phyloP scores from a whole-genome alignment of 2,329 filamentous ascomycete genomes.

The Aspergillus pseudoterreus region DNA sequence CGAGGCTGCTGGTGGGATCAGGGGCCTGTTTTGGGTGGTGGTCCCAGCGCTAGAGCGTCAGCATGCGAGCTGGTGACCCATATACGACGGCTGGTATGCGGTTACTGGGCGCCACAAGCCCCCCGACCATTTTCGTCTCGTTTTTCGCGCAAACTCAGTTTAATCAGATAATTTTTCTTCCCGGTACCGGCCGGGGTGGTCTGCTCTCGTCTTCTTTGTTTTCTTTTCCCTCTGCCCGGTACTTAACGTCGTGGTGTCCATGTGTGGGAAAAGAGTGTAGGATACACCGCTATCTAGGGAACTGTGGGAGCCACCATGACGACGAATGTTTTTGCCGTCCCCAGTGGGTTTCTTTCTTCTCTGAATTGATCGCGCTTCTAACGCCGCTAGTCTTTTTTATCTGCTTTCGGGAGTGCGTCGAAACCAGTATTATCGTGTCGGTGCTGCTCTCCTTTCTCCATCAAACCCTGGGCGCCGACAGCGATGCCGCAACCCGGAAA shows the following conservation, averaged over 20 bases:
- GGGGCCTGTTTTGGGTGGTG: background rate
- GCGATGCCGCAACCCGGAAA: slow-evolving; percentile 63
- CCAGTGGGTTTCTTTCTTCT: slow-evolving; percentile 4
- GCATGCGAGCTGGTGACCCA: background rate
- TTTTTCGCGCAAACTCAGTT: background rate
- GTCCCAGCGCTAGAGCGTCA: background rate
- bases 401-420: slow-evolving; percentile 79
- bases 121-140: background rate
- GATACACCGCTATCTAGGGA: too few relatives aligned
- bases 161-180: slow-evolving; percentile 3
- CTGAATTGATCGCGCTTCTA: background rate
- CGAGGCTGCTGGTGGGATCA: background rate
- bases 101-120: background rate
- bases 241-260: too few relatives aligned
- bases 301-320: slow-evolving; percentile 5
- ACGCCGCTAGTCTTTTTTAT: slow-evolving; percentile 70
- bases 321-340: slow-evolving; percentile 15
- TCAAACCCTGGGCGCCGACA: slow-evolving; percentile 67
- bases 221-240: background rate
- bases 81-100: background rate
- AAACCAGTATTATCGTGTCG: slow-evolving; percentile 80
- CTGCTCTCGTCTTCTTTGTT: background rate
- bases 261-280: too few relatives aligned
- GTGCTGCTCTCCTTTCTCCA: slow-evolving; percentile 84
- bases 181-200: background rate